Base-by-base conservation (phyloP, 2,329 filamentous ascomycete species). In the Nigrospora osmanthi region DNA sequence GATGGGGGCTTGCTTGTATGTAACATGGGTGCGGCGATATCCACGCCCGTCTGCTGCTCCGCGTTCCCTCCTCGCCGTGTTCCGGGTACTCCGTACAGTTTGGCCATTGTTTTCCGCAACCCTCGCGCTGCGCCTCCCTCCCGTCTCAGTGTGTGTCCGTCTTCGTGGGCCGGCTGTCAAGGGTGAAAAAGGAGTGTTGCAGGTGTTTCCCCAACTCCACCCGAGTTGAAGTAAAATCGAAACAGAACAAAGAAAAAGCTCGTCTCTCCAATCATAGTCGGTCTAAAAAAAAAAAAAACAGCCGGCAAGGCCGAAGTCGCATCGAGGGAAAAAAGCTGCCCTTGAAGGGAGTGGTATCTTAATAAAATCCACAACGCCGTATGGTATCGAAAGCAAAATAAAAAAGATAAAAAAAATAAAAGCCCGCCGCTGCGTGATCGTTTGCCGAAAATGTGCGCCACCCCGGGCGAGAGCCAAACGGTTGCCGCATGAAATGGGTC, bases 331-430 rank as follows among this genome's bases (percentile, higher is more conserved):
- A 35, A 42, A 42, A 42, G 40, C 40, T 36, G 40, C 40, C 40
- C 40, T 19, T 41, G 32, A 35, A 42, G 40, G 40, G 40, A 42
- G 40, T 42, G 40, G 40, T 42, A 42, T 42, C 40, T 42, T 42
- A 19, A 42, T 32, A 42, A 42, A 41, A 41, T n/a, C 40, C 33
- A 30, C 40, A 42, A 42, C 40, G 40, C 40, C 40, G 23, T 28
- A 28, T 28, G 23, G 23, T 28, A 28, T 28, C 23, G 23, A 28
- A 28, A 28, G 23, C 23, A 28, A 10, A 28, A 23, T 4, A 23
- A 35, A 42, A 10, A 35, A 35, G 31, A 19, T 23, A 34, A 28
- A 32, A 42, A 42, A 33, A 32, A 42, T 36, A 42, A 42, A 28
- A 32, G 16, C 19, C 40, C 40, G 30, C 40, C 40, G 33, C 33